A percentile compares a stretch with the other conserved stretches of the same genome.
phyloP scores from a whole-genome alignment of 305 asterid genomes.

The Solanum hybrid region DNA sequence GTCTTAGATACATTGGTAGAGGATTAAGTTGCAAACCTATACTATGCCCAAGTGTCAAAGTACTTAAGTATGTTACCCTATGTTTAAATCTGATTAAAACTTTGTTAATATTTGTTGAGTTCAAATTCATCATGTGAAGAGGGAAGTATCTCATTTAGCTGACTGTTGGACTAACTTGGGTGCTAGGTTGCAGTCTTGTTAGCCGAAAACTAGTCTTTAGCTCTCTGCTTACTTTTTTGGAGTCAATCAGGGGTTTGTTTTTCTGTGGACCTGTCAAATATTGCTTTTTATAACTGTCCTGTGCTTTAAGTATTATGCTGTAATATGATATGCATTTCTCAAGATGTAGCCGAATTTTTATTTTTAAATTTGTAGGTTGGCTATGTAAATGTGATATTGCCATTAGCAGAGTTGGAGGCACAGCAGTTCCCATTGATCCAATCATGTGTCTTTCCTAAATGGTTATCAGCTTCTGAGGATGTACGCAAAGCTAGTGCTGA shows the following conservation, averaged over 20 bases:
- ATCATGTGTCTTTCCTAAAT: slow-evolving; percentile 78
- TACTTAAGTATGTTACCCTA: neutral
- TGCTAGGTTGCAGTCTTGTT: neutral
- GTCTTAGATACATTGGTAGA: neutral
- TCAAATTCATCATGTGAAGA: neutral
- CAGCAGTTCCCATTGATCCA: slow-evolving; percentile 82
- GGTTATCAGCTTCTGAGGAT: slow-evolving; percentile 67
- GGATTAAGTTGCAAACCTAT: neutral
- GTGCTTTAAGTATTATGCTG: neutral
- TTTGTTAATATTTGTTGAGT: neutral
- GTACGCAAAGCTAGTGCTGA: slow-evolving; percentile 79
- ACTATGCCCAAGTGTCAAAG: neutral
- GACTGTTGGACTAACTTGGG: neutral
- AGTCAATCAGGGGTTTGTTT: neutral
- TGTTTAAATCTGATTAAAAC: neutral
- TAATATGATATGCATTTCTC: neutral
- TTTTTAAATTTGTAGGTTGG: slow-evolving; percentile 36
- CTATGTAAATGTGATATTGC: slow-evolving; percentile 59
- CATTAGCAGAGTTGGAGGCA: slow-evolving; percentile 82
- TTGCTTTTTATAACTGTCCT: neutral
- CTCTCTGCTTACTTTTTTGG: neutral
- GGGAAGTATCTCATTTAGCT: neutral
- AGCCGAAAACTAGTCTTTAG: neutral
- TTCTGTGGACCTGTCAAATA: neutral
- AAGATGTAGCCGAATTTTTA: neutral